phyloP scores from a whole-genome alignment of 139 green algal genomes.

The Edaphochlamys debaryana region DNA sequence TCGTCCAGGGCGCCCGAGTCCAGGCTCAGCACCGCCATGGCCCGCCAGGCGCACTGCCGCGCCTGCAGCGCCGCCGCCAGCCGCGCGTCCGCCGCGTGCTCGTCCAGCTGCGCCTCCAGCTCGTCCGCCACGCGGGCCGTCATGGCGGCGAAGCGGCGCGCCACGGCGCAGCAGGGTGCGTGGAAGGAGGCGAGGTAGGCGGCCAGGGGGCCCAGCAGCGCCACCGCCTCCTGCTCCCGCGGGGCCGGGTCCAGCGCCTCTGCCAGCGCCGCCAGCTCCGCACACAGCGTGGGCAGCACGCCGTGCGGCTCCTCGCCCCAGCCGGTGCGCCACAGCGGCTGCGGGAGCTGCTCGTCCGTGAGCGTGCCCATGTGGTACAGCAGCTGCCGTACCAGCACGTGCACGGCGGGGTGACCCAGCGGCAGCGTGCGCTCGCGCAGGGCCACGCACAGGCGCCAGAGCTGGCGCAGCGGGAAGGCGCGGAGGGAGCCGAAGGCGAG shows the following conservation, averaged over 20 bases:
- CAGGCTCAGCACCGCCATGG: conserved; percentile 33
- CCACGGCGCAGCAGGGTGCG: background rate
- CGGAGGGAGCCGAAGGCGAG: conserved; percentile 43
- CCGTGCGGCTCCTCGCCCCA: conserved; percentile 2
- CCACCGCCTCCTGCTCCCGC: conserved; percentile 47
- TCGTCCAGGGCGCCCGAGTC: background rate
- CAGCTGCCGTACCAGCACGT: conserved; percentile 49
- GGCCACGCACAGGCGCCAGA: conserved; percentile 38
- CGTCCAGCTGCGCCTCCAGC: background rate
- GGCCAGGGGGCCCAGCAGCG: conserved; percentile 58
- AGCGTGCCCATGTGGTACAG: conserved; percentile 44
- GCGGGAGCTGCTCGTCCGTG: background rate
- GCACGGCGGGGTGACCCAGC: conserved; percentile 44
- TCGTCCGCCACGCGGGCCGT: conserved; percentile 45
- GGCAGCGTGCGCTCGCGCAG: conserved; percentile 36
- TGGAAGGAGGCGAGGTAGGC: conserved; percentile 52
- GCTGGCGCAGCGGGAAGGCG: conserved; percentile 43
- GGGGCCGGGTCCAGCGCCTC: conserved; percentile 49
- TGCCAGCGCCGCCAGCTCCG: conserved; percentile 35
- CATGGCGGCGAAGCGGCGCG: conserved; percentile 59
- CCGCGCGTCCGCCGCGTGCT: background rate
- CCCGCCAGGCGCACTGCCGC: conserved; percentile 28
- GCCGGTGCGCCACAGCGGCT: background rate
- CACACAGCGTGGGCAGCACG: conserved; percentile 32
- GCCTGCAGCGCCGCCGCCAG: conserved; percentile 3